Base-by-base conservation (phyloP, 768 basidiomycete genomes). In the Boletus rex-veris region DNA sequence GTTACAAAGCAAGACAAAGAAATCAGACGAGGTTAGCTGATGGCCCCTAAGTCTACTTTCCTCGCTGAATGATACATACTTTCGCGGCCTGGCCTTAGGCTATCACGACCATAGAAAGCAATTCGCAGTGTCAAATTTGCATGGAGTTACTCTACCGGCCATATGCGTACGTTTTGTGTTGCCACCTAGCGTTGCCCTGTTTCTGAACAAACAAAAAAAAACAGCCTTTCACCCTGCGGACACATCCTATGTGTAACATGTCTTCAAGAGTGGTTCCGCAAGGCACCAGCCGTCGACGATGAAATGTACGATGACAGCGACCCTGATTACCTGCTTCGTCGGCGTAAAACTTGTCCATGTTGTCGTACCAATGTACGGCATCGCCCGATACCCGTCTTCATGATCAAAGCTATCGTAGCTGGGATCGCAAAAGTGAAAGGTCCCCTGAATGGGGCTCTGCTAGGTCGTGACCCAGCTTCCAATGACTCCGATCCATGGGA, bases 251-350 rank as follows among this genome's bases (percentile, higher is more conserved):
- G 88, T 52, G 76, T 86, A 26, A 59, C 63, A 3, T 90, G 88
- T 60, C 79, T 90, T 9, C 84, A 87, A 67, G 82, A 84, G 59
- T 90, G 88, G 88, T 90, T 90, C 71, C 79, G 81, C 54, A 78
- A 81, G 48, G 85, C 86, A 4, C 86, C 87, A 4, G 70, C 74
- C 0, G 55, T 64, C 16, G 77, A 76, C 26, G 73, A 75, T 36
- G 77, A 77, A 16, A 79, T 78, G 74, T 54, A 69, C 48, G 70
- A 77, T 42, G 74, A 75, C 40, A 65, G 66, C 33, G 69, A 72
- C 40, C 68, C 73, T 9, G 67, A 72, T 41, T 80, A 80, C 58
- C 68, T 86, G 26, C 64, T 87, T 28, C 74, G 74, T 54, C 81
- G 87, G 24, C 73, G 77, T 21, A 90, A 90, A 66, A 80, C 83